Conservation (phyloP, 345 rosid species). For the Corchorus olitorius region DNA sequence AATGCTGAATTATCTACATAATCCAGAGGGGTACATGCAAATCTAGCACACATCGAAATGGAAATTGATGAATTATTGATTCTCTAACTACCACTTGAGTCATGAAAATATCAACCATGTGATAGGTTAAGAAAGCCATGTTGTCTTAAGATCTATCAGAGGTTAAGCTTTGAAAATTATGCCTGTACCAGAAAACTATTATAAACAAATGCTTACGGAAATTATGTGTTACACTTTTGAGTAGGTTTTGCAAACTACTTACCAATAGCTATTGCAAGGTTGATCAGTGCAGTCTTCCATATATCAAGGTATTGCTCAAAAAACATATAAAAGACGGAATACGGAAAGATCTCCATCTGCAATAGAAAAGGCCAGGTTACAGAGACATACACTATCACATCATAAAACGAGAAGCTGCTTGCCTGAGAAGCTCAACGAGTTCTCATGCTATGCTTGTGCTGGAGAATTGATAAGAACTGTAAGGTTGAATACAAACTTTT, state of each 20-base stretch:
- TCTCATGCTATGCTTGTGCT: background rate
- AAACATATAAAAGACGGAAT: constrained; percentile 97
- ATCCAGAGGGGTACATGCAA: too few relatives aligned
- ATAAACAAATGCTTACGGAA: background rate
- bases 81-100: too few relatives aligned
- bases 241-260: constrained; percentile 37
- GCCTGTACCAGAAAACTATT: constrained; percentile 3
- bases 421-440: constrained; percentile 7
- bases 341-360: constrained; percentile 97
- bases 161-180: background rate
- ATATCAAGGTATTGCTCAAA: constrained; percentile 98
- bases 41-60: too few relatives aligned
- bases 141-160: too few relatives aligned
- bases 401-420: background rate
- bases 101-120: too few relatives aligned
- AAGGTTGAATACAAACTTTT: background rate
- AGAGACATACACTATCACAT: background rate
- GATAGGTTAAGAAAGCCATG: too few relatives aligned
- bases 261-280: constrained; percentile 95
- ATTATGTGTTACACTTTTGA: constrained; percentile 16
- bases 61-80: too few relatives aligned
- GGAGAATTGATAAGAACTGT: constrained; percentile 4
- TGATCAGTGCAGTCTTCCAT: constrained; percentile 94
- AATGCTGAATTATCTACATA: too few relatives aligned
- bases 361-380: constrained; percentile 24